Evolutionary conservation across 2,329 filamentous ascomycete genomes (phyloP).

Genomic region (Mycosphaerella arachidis): DNA sequence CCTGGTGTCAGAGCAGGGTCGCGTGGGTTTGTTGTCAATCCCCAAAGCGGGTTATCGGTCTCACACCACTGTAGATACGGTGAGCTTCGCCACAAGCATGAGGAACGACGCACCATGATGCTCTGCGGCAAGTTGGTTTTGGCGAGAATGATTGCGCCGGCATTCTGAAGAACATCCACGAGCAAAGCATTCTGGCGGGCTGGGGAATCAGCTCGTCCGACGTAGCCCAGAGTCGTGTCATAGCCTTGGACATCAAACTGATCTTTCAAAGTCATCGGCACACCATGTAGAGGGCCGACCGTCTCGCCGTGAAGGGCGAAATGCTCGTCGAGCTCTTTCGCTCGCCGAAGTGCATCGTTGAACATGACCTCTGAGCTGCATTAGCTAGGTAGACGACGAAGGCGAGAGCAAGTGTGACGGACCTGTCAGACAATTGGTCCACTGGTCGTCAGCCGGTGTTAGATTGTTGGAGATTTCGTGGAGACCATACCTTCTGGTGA

Average conservation of each 20-base stretch:
- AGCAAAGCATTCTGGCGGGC: constrained; percentile 48
- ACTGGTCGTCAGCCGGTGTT: not conserved
- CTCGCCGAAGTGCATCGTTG: constrained; percentile 48
- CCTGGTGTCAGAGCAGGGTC: constrained; percentile 44
- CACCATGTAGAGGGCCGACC: constrained; percentile 32
- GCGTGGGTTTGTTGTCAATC: constrained; percentile 46
- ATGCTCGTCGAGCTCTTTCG: constrained; percentile 49
- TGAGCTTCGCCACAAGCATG: constrained; percentile 11
- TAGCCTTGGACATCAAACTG: constrained; percentile 52
- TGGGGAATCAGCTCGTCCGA: constrained; percentile 46
- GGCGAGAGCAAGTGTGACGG: not conserved
- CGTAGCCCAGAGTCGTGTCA: constrained; percentile 52
- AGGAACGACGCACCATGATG: constrained; percentile 40
- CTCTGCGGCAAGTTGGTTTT: constrained; percentile 52
- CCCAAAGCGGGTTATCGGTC: constrained; percentile 52
- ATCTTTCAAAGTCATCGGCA: constrained; percentile 49
- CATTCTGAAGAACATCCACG: constrained; percentile 44
- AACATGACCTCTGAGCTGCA: constrained; percentile 49
- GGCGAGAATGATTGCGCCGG: constrained; percentile 51
- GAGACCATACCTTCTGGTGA: not conserved
- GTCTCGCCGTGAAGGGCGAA: constrained; percentile 42
- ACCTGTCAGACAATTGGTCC: not conserved
- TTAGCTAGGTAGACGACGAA: not conserved
- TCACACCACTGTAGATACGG: constrained; percentile 46
- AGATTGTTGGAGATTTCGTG: not conserved